These are phyloP conservation scores for maize (Zea mays) DNA, from an alignment of 176 grass and related monocot species.

Conservation along the genomic window DNA sequence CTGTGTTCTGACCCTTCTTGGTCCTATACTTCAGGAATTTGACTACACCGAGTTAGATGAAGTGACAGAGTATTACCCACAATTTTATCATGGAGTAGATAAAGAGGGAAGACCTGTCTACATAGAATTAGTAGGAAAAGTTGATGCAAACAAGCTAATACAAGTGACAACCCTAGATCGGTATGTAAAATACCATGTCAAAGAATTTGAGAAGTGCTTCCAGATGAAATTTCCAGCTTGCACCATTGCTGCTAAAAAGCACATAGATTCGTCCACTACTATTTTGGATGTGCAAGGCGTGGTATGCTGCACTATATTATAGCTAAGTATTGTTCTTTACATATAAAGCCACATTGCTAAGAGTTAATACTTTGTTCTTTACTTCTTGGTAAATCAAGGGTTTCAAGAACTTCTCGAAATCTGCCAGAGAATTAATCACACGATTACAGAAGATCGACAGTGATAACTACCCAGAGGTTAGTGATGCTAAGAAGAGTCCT, in stretches of 20 bases:
- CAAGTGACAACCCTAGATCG: conserved; percentile 80
- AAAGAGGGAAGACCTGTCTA: conserved; percentile 90
- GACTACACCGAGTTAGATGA: conserved; percentile 67
- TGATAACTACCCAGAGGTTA: conserved; percentile 98
- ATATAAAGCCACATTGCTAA: neutral
- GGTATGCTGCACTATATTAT: conserved; percentile 52
- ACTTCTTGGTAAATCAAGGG: conserved; percentile 61
- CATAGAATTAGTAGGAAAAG: conserved; percentile 82
- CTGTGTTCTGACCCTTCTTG: conserved; percentile 7
- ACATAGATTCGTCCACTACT: conserved; percentile 74
- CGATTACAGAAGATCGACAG: conserved; percentile 85
- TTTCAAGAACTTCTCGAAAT: conserved; percentile 90
- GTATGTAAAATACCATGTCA: conserved; percentile 90
- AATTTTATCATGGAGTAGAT: conserved; percentile 94
- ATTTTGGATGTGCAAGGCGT: conserved; percentile 90
- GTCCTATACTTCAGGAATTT: conserved; percentile 57
- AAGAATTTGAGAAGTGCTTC: conserved; percentile 71
- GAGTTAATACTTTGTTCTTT: conserved; percentile 26
- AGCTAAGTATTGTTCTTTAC: conserved; percentile 24
- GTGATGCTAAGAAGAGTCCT: conserved; percentile 26
- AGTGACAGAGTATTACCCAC: conserved; percentile 76
- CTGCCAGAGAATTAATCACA: conserved; percentile 86
- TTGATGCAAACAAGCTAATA: conserved; percentile 78
- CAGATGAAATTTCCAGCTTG: conserved; percentile 86
- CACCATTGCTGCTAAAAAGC: conserved; percentile 68